A percentile compares a stretch with the other conserved stretches of the same genome.
Evolutionary conservation across 2,329 filamentous ascomycete species (phyloP).

Genomic region (Sporothrix variecibatus): DNA sequence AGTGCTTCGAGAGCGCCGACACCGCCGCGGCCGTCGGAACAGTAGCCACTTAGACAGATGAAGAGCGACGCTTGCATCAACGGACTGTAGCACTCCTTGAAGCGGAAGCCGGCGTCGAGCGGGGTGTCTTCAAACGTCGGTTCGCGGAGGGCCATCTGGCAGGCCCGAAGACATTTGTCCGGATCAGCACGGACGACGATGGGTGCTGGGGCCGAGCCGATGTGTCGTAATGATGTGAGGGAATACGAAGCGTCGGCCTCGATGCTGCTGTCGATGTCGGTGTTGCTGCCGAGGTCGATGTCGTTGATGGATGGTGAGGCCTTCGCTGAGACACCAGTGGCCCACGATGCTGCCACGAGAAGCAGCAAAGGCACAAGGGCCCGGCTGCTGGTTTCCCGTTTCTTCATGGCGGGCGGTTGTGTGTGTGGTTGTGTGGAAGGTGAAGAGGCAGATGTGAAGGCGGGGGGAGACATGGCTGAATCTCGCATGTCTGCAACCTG

Average conservation of each 20-base stretch:
- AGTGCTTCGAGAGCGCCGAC: slow-evolving; percentile 36
- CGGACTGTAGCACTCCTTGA: slow-evolving; percentile 25
- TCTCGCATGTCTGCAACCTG: not conserved
- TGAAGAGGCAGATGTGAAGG: not conserved
- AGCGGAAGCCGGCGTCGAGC: slow-evolving; percentile 1
- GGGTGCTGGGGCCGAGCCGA: not conserved
- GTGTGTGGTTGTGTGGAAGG: not conserved
- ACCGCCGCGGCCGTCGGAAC: slow-evolving; percentile 30
- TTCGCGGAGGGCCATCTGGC: slow-evolving; percentile 23
- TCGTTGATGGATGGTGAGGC: not conserved
- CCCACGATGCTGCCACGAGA: not conserved
- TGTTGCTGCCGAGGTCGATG: not conserved
- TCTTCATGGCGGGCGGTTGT: not conserved
- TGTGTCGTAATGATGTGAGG: not conserved
- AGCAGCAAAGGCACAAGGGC: not conserved
- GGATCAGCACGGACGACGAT: slow-evolving; percentile 19
- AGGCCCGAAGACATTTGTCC: slow-evolving; percentile 15
- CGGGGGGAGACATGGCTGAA: not conserved
- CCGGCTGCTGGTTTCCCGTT: not conserved
- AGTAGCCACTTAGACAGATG: slow-evolving; percentile 43
- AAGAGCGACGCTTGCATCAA: slow-evolving; percentile 36
- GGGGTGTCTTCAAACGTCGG: slow-evolving; percentile 21
- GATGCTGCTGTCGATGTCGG: not conserved
- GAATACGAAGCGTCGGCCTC: not conserved
- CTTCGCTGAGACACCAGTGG: not conserved